These are phyloP conservation scores for Ceratopteris richardii DNA, from an alignment of 75 land plant genomes.

Conservation along the genomic window DNA sequence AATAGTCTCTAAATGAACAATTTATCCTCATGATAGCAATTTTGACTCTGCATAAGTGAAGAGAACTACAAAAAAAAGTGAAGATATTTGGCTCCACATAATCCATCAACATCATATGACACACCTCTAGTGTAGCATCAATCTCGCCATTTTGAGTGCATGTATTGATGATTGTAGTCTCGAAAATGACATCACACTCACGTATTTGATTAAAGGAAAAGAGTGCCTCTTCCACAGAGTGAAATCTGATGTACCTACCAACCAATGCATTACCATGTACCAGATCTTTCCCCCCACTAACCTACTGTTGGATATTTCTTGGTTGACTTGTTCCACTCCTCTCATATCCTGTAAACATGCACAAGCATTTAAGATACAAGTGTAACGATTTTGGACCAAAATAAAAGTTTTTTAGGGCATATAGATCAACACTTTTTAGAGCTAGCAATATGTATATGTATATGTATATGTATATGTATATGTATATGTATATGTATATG, in stretches of 20 bases:
- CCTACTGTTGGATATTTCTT: too few species aligned
- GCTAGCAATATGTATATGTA: too few species aligned
- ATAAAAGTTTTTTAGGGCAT: too few species aligned
- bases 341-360: too few species aligned
- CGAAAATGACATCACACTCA: constrained; percentile 2
- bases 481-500: too few species aligned
- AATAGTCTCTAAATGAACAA: constrained; percentile 2
- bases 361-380: too few species aligned
- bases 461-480: too few species aligned
- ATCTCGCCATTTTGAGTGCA: constrained; percentile 1
- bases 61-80: constrained; percentile 8
- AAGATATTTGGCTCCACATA: constrained; percentile 6
- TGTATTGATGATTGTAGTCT: constrained; percentile 11
- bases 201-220: constrained; percentile 7
- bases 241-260: constrained; percentile 12
- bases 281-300: too few species aligned
- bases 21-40: background rate
- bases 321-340: too few species aligned
- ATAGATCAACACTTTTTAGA: too few species aligned
- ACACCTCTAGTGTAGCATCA: constrained; percentile 8
- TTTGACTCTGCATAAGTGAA: constrained; percentile 12
- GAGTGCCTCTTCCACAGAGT: constrained; percentile 6
- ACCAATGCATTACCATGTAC: constrained; percentile 2
- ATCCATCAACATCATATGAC: constrained; percentile 5
- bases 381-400: too few species aligned